Conservation (phyloP, 2,329 filamentous ascomycete genomes). For the Mariannaea elegans region DNA sequence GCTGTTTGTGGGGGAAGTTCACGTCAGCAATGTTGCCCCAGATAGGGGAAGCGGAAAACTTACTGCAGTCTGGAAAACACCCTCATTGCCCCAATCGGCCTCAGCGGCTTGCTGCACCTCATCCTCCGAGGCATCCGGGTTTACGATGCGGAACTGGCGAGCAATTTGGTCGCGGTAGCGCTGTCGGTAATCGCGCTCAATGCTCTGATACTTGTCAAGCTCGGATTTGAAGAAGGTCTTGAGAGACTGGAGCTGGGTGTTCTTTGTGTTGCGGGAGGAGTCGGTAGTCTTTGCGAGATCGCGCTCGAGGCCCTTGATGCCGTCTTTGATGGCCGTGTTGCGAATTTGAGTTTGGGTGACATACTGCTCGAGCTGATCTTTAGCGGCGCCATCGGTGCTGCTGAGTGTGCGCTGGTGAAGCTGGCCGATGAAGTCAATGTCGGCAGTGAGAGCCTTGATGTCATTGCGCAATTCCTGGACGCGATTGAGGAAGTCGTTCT, state of each 20-base stretch:
- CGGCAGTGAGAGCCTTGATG: conserved; percentile 71
- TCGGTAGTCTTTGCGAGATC: conserved; percentile 73
- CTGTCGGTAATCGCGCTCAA: conserved; percentile 76
- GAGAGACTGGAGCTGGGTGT: conserved; percentile 73
- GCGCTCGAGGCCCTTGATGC: conserved; percentile 78
- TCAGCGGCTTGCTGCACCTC: conserved; percentile 76
- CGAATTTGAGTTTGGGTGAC: conserved; percentile 75
- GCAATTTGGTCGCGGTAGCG: conserved; percentile 81
- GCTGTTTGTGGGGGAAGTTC: conserved; percentile 54
- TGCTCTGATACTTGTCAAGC: conserved; percentile 73
- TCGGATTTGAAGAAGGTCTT: conserved; percentile 78
- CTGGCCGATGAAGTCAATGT: conserved; percentile 73
- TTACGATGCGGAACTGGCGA: conserved; percentile 83
- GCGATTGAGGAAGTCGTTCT: conserved; percentile 74
- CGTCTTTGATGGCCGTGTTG: conserved; percentile 80
- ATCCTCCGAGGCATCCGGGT: conserved; percentile 78
- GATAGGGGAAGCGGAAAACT: conserved; percentile 45
- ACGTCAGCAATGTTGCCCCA: conserved; percentile 22
- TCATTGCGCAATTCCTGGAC: conserved; percentile 73
- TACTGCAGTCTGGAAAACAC: conserved; percentile 85
- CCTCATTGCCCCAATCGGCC: conserved; percentile 79
- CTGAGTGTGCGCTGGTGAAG: conserved; percentile 77
- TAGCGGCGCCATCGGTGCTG: conserved; percentile 66
- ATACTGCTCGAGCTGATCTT: conserved; percentile 70
- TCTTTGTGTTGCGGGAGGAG: conserved; percentile 71